Percentiles rank a stretch among this genome's conserved stretches.
Conservation (phyloP, 768 basidiomycete genomes). For the Naematelia encephala region DNA sequence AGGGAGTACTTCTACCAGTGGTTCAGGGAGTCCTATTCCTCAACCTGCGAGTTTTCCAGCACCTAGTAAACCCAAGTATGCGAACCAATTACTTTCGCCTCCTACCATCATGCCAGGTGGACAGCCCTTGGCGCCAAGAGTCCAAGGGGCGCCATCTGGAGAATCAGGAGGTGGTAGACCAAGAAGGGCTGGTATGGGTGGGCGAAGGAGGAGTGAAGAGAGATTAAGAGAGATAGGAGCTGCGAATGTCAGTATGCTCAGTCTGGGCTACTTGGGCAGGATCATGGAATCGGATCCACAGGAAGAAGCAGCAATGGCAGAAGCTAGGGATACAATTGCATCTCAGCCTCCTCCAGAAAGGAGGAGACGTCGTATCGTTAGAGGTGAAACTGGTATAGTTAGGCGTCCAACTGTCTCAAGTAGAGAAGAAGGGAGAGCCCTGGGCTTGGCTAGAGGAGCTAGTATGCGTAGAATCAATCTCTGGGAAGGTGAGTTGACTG, state of each 20-base stretch:
- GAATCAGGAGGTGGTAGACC: neutral
- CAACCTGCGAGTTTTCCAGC: neutral
- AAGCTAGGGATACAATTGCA: neutral
- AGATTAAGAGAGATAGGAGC: constrained; percentile 22
- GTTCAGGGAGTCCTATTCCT: neutral
- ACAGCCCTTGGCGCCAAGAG: constrained; percentile 21
- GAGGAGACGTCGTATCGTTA: constrained; percentile 28
- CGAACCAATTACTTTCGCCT: constrained; percentile 32
- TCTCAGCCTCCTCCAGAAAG: constrained; percentile 8
- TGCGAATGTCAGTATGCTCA: constrained; percentile 30
- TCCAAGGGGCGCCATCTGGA: constrained; percentile 12
- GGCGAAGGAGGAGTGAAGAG: constrained; percentile 29
- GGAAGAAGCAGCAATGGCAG: constrained; percentile 1
- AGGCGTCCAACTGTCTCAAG: constrained; percentile 30
- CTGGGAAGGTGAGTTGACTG: constrained; percentile 40
- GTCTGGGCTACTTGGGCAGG: constrained; percentile 31
- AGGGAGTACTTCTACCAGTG: neutral
- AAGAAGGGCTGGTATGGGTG: neutral
- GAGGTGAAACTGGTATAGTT: constrained; percentile 18
- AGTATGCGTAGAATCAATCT: constrained; percentile 45
- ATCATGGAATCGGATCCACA: constrained; percentile 29
- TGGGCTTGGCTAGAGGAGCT: constrained; percentile 43
- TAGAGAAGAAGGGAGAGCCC: constrained; percentile 39
- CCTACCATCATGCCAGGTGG: constrained; percentile 42
- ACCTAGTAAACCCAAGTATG: constrained; percentile 15